These are phyloP conservation scores for Phalaenopsis equestris DNA, from an alignment of 106 monocot genomes.

Conservation along the genomic window DNA sequence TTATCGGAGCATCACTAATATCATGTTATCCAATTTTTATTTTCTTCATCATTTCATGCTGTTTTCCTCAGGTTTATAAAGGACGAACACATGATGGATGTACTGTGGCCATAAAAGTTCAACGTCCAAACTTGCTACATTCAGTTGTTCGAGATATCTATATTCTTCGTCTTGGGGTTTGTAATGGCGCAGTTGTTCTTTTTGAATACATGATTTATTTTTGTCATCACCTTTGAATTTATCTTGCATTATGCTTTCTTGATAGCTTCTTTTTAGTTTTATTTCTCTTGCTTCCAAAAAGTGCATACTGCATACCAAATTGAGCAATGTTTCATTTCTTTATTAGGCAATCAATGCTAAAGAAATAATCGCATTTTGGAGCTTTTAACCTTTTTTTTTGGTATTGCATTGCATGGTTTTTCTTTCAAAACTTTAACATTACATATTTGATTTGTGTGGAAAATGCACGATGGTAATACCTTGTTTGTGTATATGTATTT, in stretches of 20 bases:
- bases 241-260: background rate
- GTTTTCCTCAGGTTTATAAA: conserved; percentile 55
- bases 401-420: background rate
- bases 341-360: background rate
- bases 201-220: background rate
- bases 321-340: background rate
- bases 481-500: background rate
- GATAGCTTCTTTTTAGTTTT: background rate
- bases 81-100: conserved; percentile 72
- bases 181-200: conserved; percentile 15
- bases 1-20: background rate
- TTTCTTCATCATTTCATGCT: background rate
- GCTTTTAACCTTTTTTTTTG: background rate
- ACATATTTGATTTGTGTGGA: background rate
- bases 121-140: conserved; percentile 82
- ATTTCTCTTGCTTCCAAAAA: background rate
- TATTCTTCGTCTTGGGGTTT: conserved; percentile 89
- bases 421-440: background rate
- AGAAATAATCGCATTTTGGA: background rate
- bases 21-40: background rate
- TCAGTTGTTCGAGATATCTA: conserved; percentile 77
- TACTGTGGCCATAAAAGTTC: conserved; percentile 82
- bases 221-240: background rate
- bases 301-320: background rate
- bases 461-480: background rate